Evolutionary conservation across 2,329 filamentous ascomycete genomes (phyloP).

Genomic region (Xylariaceae sp.): DNA sequence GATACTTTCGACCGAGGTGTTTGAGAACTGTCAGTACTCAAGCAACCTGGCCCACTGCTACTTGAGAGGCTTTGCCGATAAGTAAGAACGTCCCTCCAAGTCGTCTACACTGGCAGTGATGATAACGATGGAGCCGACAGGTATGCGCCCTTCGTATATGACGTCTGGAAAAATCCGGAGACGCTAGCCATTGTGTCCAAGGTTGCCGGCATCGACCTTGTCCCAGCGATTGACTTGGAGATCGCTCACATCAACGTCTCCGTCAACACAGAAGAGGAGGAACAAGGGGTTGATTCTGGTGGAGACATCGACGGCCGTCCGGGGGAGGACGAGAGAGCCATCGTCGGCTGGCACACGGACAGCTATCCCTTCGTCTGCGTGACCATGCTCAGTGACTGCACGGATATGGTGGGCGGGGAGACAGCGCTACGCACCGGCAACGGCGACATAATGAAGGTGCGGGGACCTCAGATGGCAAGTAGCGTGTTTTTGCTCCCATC

Average conservation of each 20-base stretch:
- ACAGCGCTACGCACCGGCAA: constrained; percentile 52
- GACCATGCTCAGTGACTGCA: constrained; percentile 60
- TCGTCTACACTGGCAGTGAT: background rate
- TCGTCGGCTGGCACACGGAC: constrained; percentile 60
- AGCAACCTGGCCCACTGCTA: constrained; percentile 54
- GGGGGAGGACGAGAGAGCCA: constrained; percentile 45
- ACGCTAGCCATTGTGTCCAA: constrained; percentile 43
- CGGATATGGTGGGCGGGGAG: constrained; percentile 58
- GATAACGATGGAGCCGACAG: constrained; percentile 30
- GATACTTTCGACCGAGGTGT: constrained; percentile 52
- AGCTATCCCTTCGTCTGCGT: constrained; percentile 66
- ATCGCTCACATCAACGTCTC: constrained; percentile 53
- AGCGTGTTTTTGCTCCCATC: constrained; percentile 5
- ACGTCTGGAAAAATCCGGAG: constrained; percentile 38
- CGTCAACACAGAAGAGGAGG: constrained; percentile 43
- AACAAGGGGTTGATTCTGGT: constrained; percentile 32
- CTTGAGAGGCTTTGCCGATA: constrained; percentile 28
- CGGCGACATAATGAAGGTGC: constrained; percentile 51
- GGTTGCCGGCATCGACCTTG: constrained; percentile 50
- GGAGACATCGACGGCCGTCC: constrained; percentile 28
- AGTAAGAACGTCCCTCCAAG: constrained; percentile 39
- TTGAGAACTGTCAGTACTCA: constrained; percentile 50
- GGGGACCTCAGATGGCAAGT: constrained; percentile 54
- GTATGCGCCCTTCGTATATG: constrained; percentile 60
- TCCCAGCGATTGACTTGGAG: constrained; percentile 49